A percentile compares a stretch with the other conserved stretches of the same genome.
Conservation (phyloP, 345 rosid genomes). For the Hibiscus syriacus region DNA sequence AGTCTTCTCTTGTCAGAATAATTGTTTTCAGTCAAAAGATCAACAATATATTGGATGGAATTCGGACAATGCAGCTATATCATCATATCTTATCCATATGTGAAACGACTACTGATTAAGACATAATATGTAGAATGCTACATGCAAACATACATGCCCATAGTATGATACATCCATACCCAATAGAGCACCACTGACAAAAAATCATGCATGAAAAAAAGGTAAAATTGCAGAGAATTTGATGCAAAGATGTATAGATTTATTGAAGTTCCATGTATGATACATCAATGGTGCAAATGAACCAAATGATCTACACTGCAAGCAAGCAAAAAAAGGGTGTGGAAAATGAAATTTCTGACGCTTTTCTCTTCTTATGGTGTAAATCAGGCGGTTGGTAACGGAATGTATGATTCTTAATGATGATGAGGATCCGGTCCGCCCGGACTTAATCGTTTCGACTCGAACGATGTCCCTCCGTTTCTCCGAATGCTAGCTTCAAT, state of each 20-base stretch:
- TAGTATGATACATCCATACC: too few relatives aligned
- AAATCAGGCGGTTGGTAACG: background rate
- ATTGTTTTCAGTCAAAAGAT: too few relatives aligned
- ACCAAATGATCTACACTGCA: too few relatives aligned
- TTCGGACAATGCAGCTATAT: background rate
- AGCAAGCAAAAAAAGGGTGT: too few relatives aligned
- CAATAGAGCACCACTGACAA: background rate
- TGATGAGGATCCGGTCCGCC: conserved; percentile 76
- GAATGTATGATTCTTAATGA: conserved; percentile 22
- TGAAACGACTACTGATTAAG: background rate
- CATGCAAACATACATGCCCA: background rate
- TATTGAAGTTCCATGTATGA: background rate
- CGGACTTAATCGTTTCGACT: conserved; percentile 44
- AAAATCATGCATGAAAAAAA: background rate
- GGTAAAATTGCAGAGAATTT: background rate
- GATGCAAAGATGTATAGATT: background rate
- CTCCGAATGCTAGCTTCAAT: conserved; percentile 35
- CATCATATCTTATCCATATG: background rate
- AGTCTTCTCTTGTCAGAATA: too few relatives aligned
- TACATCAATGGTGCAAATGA: background rate
- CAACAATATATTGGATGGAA: background rate
- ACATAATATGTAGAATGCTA: background rate
- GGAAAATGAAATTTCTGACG: background rate
- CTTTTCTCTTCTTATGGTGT: background rate
- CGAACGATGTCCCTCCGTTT: conserved; percentile 27